Base-by-base conservation (phyloP, 805 yeast species). In the Komagataella phaffii region DNA sequence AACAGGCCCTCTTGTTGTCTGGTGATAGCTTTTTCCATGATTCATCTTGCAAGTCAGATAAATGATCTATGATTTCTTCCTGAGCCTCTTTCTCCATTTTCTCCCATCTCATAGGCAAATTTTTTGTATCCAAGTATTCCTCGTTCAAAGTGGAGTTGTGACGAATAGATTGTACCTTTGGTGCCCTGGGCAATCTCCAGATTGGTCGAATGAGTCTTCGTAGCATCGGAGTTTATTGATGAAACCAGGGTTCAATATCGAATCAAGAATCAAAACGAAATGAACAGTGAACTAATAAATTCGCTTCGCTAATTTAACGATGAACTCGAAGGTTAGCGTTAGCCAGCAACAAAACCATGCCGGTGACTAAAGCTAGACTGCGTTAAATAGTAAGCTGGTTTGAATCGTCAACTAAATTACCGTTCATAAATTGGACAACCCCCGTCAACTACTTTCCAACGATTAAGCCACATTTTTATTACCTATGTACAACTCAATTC, bases 1-100 rank as follows among this genome's bases (percentile, higher is more conserved):
- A 77, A 19, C 78, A 77, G 21, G 83, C 82, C 59, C 68, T 71
- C 68, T 79, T 79, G 61, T 79, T 83, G 54, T 75, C 80, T 17
- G 60, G 51, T 30, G 73, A 67, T 56, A 79, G 67, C 50, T 60
- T 61, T 36, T 57, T 57, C 74, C 74, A 70, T 12, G 61, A 63
- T 50, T 65, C 64, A 52, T 64, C 64, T 54, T 69, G 73, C 51
- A 63, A 63, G n/a, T 64, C 65, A 30, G 62, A 59, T 24, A 70
- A 56, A 52, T 65, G 65, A 49, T 65, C 68, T 24, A 68, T 63
- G 44, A 69, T 58, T 50, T 68, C 70, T 46, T 60, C 62, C 52
- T 68, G 68, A 18, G 64, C 63, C 17, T 65, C 73, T 17, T 59
- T 61, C 12, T 62, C 53, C 24, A 70, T 49, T 6, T 60, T 60